Evolutionary conservation across 345 rosid species (phyloP).

Genomic region (Populus davidiana): DNA sequence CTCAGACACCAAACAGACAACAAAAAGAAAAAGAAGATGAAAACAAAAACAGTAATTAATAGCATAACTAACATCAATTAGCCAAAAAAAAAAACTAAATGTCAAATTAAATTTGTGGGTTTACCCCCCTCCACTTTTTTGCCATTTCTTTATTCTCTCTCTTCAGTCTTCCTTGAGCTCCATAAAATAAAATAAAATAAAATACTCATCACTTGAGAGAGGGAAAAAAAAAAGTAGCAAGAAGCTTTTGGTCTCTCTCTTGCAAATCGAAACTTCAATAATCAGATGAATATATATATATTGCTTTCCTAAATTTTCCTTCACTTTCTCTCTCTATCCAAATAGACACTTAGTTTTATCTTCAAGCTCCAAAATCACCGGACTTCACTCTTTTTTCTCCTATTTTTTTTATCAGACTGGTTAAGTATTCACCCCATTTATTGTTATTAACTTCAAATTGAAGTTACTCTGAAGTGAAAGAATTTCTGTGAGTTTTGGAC

Average conservation of each 20-base stretch:
- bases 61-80: not conserved
- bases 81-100: not conserved
- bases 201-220: not conserved
- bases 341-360: not conserved
- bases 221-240: not conserved
- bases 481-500: not conserved
- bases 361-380: slow-evolving; percentile 6
- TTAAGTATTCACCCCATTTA: not conserved
- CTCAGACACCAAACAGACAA: not conserved
- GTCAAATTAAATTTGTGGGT: not conserved
- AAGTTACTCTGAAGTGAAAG: not conserved
- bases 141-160: not conserved
- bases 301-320: not conserved
- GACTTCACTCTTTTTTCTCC: not conserved
- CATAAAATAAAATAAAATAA: not conserved
- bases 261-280: not conserved
- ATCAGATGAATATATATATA: not conserved
- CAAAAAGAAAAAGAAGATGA: not conserved
- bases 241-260: not conserved
- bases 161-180: not conserved
- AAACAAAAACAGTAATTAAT: no score
- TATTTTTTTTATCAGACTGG: not conserved
- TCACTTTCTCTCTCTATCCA: not conserved
- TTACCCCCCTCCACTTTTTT: not conserved
- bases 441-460: not conserved